These are phyloP conservation scores for Pistacia integerrima DNA, from an alignment of 345 rosid species.

Conservation along the genomic window DNA sequence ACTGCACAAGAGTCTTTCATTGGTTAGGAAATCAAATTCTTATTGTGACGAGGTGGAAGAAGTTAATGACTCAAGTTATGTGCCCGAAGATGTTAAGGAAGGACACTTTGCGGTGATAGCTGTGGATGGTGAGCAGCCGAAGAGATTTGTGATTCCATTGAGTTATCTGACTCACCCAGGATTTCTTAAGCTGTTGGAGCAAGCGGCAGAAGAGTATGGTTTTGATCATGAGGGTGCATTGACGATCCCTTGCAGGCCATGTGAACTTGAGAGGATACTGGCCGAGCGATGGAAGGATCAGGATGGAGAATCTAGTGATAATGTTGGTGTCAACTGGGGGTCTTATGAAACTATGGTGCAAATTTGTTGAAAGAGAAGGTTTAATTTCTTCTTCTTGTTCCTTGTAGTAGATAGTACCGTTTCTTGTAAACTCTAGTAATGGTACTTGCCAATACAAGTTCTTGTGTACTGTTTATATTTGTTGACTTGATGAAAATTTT, in stretches of 20 bases:
- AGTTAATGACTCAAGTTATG: slow-evolving; percentile 7
- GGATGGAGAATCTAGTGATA: neutral
- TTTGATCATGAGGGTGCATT: slow-evolving; percentile 44
- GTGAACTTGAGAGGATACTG: slow-evolving; percentile 40
- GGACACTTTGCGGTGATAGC: slow-evolving; percentile 37
- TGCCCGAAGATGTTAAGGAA: slow-evolving; percentile 36
- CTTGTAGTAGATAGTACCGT: too few species aligned
- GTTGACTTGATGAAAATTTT: neutral
- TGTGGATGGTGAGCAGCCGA: slow-evolving; percentile 16
- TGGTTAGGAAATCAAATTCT: slow-evolving; percentile 25
- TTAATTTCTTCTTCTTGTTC: neutral
- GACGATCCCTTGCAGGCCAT: slow-evolving; percentile 45
- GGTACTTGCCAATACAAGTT: neutral
- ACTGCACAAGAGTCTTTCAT: slow-evolving; percentile 32
- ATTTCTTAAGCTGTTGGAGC: slow-evolving; percentile 37
- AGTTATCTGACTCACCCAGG: slow-evolving; percentile 30
- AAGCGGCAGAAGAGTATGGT: slow-evolving; percentile 48
- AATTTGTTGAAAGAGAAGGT: neutral
- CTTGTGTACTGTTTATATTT: neutral
- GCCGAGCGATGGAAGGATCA: slow-evolving; percentile 23
- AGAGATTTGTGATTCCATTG: slow-evolving; percentile 34
- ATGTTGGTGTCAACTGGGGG: neutral
- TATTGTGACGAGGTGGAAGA: slow-evolving; percentile 15
- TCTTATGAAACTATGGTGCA: neutral
- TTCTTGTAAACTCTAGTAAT: neutral